Evolutionary conservation across 306 rosid genomes (phyloP), one percentile per base, ranked within the genome.

Genomic region (Cucumis cinereus): DNA sequence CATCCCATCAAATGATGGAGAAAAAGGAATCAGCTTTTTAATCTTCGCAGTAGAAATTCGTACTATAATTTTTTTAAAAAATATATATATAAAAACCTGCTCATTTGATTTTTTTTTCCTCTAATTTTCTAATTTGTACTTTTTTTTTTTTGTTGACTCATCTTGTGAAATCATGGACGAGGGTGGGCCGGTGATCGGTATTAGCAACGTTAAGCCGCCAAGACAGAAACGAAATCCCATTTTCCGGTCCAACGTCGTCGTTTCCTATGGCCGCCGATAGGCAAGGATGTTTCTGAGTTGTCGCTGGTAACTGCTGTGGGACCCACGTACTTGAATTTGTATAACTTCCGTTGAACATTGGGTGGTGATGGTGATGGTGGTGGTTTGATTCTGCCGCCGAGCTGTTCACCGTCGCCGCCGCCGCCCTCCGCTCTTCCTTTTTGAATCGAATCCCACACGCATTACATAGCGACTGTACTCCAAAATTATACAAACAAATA

Each of bases 401-500:
- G 38, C 28, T 14, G 79, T 76, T 76, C 66, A 28, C 79, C 23
- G 56, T 76, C 56, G 71, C 74, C 10, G 74, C 74, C 16, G 74
- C 63, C 49, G 80, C 80, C 40, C 80, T 50, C 24, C 99, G 83
- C 77, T 95, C 99, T 81, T 92, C 97, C 77, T 95, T 95, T 85
- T 95, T 95, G 91, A 88, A 95, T 74, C 99, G 85, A 36, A 95
- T 95, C 77, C 99, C 99, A 83, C 99, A 95, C 10, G 99, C 99
- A 88, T 95, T 92, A 84, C 99, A 95, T 2, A 95, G 89, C 0
- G 99, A 95, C 99, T 95, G 87, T 69, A 85, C 50, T 26, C 78
- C 5, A 10, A 26, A 17, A 16, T 30, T 22, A 33, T 61, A 45
- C 52, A 45, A 11, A 23, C 35, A 19, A 62, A 2, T 24, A 61